A percentile compares a stretch with the other conserved stretches of the same genome.
phyloP scores from a whole-genome alignment of 1,139 yeast genomes.

The Lodderomyces orthopsilosis region DNA sequence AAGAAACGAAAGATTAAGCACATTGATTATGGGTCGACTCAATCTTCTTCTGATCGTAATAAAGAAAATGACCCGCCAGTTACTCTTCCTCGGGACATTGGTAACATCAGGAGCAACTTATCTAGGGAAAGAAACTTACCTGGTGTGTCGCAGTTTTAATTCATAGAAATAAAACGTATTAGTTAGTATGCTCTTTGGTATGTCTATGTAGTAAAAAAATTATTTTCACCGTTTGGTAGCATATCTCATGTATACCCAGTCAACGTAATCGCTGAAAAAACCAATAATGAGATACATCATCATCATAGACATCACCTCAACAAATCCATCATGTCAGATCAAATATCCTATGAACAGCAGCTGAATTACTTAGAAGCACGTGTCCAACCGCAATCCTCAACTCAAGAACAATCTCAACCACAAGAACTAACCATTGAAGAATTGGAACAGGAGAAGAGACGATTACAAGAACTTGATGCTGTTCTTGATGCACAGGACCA shows the following conservation, averaged over 20 bases:
- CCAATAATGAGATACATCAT: too few species aligned
- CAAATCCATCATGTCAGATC: constrained; percentile 16
- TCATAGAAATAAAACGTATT: too few species aligned
- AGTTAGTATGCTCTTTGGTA: too few species aligned
- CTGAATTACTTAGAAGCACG: constrained; percentile 2
- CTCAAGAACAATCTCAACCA: constrained; percentile 1
- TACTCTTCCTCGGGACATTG: constrained; percentile 24
- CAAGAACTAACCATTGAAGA: constrained; percentile 1
- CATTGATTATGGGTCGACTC: constrained; percentile 1
- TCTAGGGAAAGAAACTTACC: constrained; percentile 39
- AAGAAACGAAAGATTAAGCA: constrained; percentile 10
- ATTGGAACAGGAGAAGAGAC: constrained; percentile 1
- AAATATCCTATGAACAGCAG: constrained; percentile 16
- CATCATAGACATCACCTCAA: too few species aligned
- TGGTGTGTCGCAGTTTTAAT: constrained; percentile 11
- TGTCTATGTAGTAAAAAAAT: too few species aligned
- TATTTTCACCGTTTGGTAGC: too few species aligned
- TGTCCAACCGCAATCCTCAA: background rate
- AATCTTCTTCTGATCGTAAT: background rate
- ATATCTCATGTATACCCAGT: background rate
- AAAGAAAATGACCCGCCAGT: constrained; percentile 7
- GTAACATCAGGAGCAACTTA: constrained; percentile 23
- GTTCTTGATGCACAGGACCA: background rate
- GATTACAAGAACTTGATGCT: constrained; percentile 2
- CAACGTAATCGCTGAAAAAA: too few species aligned